Percentiles rank a stretch among this genome's conserved stretches.
Evolutionary conservation across 805 yeast genomes (phyloP).

Genomic region (Kodamaea fukazawae): DNA sequence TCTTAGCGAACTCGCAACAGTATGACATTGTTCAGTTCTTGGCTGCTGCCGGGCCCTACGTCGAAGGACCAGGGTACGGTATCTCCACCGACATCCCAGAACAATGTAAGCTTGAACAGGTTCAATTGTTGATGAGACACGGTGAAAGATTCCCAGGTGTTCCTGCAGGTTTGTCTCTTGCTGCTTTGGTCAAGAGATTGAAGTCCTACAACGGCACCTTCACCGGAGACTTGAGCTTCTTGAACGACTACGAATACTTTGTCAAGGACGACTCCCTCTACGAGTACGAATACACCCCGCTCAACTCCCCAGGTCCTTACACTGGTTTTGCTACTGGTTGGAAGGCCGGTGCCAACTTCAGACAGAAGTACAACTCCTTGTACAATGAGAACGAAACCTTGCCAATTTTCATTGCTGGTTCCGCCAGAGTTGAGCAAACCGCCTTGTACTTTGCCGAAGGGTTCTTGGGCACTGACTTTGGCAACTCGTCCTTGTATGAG

Average conservation of each 20-base stretch:
- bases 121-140: slow-evolving; percentile 21
- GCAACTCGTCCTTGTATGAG: slow-evolving; percentile 1
- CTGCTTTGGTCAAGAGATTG: slow-evolving; percentile 16
- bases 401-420: slow-evolving; percentile 9
- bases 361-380: slow-evolving; percentile 8
- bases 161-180: slow-evolving; percentile 14
- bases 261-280: slow-evolving; percentile 11
- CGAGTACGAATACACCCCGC: slow-evolving; percentile 11
- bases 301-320: slow-evolving; percentile 10
- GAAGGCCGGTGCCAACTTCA: slow-evolving; percentile 9
- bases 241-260: slow-evolving; percentile 21
- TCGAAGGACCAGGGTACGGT: slow-evolving; percentile 10
- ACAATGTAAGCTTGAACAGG: slow-evolving; percentile 20
- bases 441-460: slow-evolving; percentile 10
- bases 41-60: slow-evolving; percentile 10
- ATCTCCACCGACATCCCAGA: slow-evolving; percentile 10
- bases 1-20: slow-evolving; percentile 6
- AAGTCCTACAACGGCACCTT: slow-evolving; percentile 17
- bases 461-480: slow-evolving; percentile 6
- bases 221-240: slow-evolving; percentile 20
- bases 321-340: slow-evolving; percentile 5
- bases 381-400: slow-evolving; percentile 6
- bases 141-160: slow-evolving; percentile 23
- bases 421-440: slow-evolving; percentile 9
- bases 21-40: slow-evolving; percentile 8